phyloP scores from a whole-genome alignment of 2,329 filamentous ascomycete genomes.

The Aquanectria penicillioides region DNA sequence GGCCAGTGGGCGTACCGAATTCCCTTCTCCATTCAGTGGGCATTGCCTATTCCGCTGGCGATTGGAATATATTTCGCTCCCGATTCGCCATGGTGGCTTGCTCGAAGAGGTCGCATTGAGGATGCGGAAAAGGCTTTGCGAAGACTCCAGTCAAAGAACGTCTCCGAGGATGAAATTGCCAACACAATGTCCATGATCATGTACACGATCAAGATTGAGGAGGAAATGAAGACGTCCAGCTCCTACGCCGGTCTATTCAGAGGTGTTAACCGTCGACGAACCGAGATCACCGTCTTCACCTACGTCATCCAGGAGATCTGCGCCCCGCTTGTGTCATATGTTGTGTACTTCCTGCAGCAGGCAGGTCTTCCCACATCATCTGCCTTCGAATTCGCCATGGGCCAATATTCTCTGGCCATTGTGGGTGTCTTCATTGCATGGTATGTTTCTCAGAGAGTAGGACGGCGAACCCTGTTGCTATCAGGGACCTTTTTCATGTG shows the following conservation, averaged over 20 bases:
- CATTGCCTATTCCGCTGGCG: constrained; percentile 55
- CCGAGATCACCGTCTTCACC: constrained; percentile 25
- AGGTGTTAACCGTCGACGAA: constrained; percentile 26
- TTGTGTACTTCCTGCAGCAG: constrained; percentile 30
- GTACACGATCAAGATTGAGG: constrained; percentile 29
- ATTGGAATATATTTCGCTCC: constrained; percentile 57
- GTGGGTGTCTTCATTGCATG: constrained; percentile 26
- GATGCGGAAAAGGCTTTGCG: constrained; percentile 51
- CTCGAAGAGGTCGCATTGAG: constrained; percentile 51
- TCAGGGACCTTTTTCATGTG: constrained; percentile 53
- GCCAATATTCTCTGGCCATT: constrained; percentile 27
- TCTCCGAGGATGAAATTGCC: constrained; percentile 52
- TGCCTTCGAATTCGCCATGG: constrained; percentile 26
- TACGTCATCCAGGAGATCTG: constrained; percentile 30
- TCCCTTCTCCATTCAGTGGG: constrained; percentile 60
- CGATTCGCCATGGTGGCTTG: constrained; percentile 61
- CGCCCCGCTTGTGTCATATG: constrained; percentile 24
- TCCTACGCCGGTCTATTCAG: constrained; percentile 28
- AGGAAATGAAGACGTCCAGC: constrained; percentile 21
- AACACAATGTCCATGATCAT: constrained; percentile 55
- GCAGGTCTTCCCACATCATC: constrained; percentile 22
- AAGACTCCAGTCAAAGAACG: constrained; percentile 46
- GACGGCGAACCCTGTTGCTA: constrained; percentile 48
- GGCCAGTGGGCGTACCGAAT: constrained; percentile 59
- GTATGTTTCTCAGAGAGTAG: constrained; percentile 15